A percentile compares a stretch with the other conserved stretches of the same genome.
These are phyloP conservation scores for Penicillium macrosclerotiorum DNA, from an alignment of 495 filamentous ascomycete species.

Conservation along the genomic window DNA sequence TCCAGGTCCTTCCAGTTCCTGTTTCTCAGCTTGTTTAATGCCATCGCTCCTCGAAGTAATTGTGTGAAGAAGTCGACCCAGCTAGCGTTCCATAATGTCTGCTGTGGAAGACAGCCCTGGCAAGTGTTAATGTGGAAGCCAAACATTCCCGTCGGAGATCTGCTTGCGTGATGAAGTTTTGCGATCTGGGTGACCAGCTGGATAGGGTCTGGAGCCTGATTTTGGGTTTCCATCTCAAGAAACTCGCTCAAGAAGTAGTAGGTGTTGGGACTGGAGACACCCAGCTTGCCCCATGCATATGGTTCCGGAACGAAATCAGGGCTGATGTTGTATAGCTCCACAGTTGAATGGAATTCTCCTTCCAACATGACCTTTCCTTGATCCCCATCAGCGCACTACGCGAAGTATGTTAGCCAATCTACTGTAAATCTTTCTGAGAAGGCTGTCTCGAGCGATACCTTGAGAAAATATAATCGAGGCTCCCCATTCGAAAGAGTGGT, in stretches of 20 bases:
- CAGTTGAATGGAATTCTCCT: constrained; percentile 1
- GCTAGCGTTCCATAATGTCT: neutral
- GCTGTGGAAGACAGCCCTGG: constrained; percentile 1
- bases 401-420: no score
- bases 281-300: neutral
- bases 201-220: neutral
- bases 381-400: neutral
- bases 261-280: neutral
- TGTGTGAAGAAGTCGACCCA: neutral
- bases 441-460: no score
- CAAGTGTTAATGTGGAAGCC: constrained; percentile 6
- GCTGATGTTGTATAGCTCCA: neutral
- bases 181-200: neutral
- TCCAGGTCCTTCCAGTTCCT: constrained; percentile 5
- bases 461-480: neutral
- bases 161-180: neutral
- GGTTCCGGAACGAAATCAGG: neutral
- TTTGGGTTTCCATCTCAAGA: neutral
- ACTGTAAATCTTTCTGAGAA: no score
- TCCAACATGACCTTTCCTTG: neutral
- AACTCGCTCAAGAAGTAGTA: constrained; percentile 1
- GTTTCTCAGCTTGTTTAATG: neutral
- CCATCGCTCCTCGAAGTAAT: neutral
- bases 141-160: constrained; percentile 9
- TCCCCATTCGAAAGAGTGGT: neutral